Percentiles rank a stretch among this genome's conserved stretches.
These are phyloP conservation scores for Verruconis gallopava DNA, from an alignment of 2,329 filamentous ascomycete genomes.

Conservation along the genomic window DNA sequence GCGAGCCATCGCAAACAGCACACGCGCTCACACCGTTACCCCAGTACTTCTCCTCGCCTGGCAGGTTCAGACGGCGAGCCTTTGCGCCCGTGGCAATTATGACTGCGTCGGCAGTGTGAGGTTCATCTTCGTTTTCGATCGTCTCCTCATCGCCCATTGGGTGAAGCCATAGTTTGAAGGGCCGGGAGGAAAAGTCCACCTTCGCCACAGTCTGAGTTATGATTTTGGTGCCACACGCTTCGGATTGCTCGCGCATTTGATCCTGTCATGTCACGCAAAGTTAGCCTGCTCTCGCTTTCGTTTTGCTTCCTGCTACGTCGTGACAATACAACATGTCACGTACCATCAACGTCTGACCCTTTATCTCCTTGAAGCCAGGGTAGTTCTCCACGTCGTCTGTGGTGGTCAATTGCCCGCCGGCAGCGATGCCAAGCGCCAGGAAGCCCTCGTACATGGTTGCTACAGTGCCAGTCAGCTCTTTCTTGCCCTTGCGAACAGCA, in stretches of 20 bases:
- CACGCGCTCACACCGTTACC: constrained; percentile 93
- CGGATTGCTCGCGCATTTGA: constrained; percentile 82
- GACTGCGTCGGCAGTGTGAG: constrained; percentile 76
- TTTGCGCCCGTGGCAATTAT: constrained; percentile 95
- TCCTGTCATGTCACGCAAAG: constrained; percentile 44
- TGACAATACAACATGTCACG: too few species aligned
- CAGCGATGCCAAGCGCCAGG: constrained; percentile 90
- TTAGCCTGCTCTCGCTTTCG: neutral
- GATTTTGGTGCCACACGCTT: constrained; percentile 84
- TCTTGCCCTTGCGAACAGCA: neutral
- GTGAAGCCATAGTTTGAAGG: constrained; percentile 73
- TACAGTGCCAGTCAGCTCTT: constrained; percentile 21
- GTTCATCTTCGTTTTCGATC: constrained; percentile 46
- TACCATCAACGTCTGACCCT: constrained; percentile 77
- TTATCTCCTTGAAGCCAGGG: constrained; percentile 85
- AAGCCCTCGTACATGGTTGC: constrained; percentile 95
- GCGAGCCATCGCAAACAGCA: constrained; percentile 91
- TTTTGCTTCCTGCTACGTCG: too few species aligned
- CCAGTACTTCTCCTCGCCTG: constrained; percentile 93
- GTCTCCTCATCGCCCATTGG: constrained; percentile 68
- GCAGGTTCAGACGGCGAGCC: constrained; percentile 66
- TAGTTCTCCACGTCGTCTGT: constrained; percentile 99
- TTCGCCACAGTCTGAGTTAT: constrained; percentile 83
- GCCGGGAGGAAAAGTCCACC: constrained; percentile 68
- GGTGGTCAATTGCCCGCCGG: constrained; percentile 92